These are phyloP conservation scores for Claviceps africana DNA, from an alignment of 2,329 filamentous ascomycete species.

Conservation along the genomic window DNA sequence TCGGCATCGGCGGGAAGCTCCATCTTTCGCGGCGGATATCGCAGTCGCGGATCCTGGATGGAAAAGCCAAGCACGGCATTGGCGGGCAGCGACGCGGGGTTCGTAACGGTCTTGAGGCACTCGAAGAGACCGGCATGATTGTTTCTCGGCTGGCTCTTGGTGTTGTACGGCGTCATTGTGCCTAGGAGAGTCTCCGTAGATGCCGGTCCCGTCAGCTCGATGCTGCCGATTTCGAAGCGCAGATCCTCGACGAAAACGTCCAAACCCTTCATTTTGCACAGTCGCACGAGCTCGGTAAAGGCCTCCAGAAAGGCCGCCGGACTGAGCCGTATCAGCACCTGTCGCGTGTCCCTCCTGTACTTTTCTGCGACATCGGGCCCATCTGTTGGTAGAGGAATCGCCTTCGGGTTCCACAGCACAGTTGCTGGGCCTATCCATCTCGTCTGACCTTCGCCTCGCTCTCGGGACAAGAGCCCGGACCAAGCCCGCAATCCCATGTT, in stretches of 20 bases:
- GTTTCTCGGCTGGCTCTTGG: constrained; percentile 13
- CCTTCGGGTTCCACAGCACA: constrained; percentile 56
- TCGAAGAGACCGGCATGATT: constrained; percentile 35
- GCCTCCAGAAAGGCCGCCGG: constrained; percentile 63
- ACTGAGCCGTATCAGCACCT: constrained; percentile 61
- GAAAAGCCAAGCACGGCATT: constrained; percentile 61
- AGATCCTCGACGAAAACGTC: constrained; percentile 52
- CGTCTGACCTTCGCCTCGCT: constrained; percentile 32
- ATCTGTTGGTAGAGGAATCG: constrained; percentile 13
- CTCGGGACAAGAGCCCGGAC: constrained; percentile 36
- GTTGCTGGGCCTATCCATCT: constrained; percentile 58
- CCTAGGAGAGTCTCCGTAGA: constrained; percentile 66
- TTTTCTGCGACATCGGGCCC: constrained; percentile 9
- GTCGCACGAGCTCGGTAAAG: constrained; percentile 47
- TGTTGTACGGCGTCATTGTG: constrained; percentile 43
- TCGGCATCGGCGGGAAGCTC: constrained; percentile 28
- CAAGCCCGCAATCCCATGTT: constrained; percentile 36
- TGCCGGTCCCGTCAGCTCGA: constrained; percentile 49
- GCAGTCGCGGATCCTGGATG: constrained; percentile 65
- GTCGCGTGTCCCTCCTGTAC: no score
- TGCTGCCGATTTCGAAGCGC: constrained; percentile 51
- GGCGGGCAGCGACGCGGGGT: constrained; percentile 53
- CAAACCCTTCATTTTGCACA: constrained; percentile 47
- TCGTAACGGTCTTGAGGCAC: constrained; percentile 44
- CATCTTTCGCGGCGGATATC: constrained; percentile 53